Evolutionary conservation across 2,329 filamentous ascomycete genomes (phyloP).

Genomic region (Phaeosphaeriaceae sp.): DNA sequence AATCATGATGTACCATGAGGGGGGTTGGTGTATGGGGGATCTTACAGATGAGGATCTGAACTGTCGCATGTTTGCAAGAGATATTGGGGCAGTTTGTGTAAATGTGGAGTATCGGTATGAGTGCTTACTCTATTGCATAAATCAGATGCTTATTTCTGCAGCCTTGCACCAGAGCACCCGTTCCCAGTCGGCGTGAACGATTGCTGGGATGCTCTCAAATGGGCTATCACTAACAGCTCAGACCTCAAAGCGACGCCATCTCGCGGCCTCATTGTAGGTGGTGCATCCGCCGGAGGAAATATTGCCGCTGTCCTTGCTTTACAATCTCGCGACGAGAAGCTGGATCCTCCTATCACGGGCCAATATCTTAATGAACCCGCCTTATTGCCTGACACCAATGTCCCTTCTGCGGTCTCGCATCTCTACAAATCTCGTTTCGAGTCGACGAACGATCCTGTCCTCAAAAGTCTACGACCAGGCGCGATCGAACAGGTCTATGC

Average conservation of each 20-base stretch:
- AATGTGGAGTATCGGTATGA: conserved; percentile 57
- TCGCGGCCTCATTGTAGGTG: conserved; percentile 58
- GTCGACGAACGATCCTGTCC: conserved; percentile 28
- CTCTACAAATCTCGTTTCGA: conserved; percentile 50
- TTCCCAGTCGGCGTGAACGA: conserved; percentile 60
- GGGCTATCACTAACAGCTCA: conserved; percentile 44
- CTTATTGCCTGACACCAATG: conserved; percentile 49
- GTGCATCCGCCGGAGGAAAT: conserved; percentile 60
- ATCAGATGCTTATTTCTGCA: conserved; percentile 19
- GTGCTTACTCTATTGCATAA: neutral
- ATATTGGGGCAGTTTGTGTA: conserved; percentile 52
- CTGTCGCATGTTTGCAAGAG: conserved; percentile 48
- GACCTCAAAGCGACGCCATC: conserved; percentile 50
- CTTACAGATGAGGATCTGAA: conserved; percentile 52
- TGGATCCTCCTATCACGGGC: conserved; percentile 54
- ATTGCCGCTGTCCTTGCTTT: conserved; percentile 57
- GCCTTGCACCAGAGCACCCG: conserved; percentile 57
- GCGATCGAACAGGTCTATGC: conserved; percentile 28
- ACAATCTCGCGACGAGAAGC: conserved; percentile 49
- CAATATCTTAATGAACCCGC: conserved; percentile 56
- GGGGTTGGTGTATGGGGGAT: conserved; percentile 54
- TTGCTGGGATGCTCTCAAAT: conserved; percentile 54
- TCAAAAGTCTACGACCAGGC: conserved; percentile 19
- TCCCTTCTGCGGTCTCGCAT: conserved; percentile 49
- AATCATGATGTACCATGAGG: conserved; percentile 51